A percentile compares a stretch with the other conserved stretches of the same genome.
Evolutionary conservation across 768 basidiomycete genomes (phyloP).

Genomic region (Leccinum uliginosum): DNA sequence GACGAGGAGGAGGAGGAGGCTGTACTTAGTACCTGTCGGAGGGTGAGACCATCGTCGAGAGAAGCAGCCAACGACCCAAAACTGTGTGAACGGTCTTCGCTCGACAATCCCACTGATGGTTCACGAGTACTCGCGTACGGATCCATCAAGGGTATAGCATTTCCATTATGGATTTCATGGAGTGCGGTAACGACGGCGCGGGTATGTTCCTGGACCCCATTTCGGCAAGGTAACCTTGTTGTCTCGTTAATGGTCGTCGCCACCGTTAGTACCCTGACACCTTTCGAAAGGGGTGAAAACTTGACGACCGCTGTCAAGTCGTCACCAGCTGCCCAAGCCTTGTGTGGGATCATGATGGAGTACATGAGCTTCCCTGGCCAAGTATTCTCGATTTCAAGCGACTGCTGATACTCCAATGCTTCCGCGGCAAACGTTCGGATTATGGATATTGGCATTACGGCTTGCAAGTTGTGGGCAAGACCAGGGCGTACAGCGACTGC

Average conservation of each 20-base stretch:
- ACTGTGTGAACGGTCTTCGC: constrained; percentile 14
- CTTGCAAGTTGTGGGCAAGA: constrained; percentile 64
- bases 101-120: constrained; percentile 13
- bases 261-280: constrained; percentile 66
- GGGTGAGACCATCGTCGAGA: constrained; percentile 9
- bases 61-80: constrained; percentile 8
- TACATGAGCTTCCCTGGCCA: constrained; percentile 99
- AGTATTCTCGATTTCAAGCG: constrained; percentile 92
- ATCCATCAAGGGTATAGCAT: constrained; percentile 37
- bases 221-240: constrained; percentile 54
- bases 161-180: constrained; percentile 66
- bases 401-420: constrained; percentile 93
- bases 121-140: constrained; percentile 4
- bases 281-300: constrained; percentile 83
- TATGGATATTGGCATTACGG: constrained; percentile 57
- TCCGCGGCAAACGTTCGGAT: constrained; percentile 72
- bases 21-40: constrained; percentile 13
- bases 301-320: constrained; percentile 77
- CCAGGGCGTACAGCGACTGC: constrained; percentile 79
- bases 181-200: constrained; percentile 56
- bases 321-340: constrained; percentile 93
- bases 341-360: constrained; percentile 88
- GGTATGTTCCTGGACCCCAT: constrained; percentile 55
- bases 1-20: constrained; percentile 7
- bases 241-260: constrained; percentile 71